A percentile compares a stretch with the other conserved stretches of the same genome.
Conservation (phyloP, 176 grass and related monocot species). For the Lolium perenne region DNA sequence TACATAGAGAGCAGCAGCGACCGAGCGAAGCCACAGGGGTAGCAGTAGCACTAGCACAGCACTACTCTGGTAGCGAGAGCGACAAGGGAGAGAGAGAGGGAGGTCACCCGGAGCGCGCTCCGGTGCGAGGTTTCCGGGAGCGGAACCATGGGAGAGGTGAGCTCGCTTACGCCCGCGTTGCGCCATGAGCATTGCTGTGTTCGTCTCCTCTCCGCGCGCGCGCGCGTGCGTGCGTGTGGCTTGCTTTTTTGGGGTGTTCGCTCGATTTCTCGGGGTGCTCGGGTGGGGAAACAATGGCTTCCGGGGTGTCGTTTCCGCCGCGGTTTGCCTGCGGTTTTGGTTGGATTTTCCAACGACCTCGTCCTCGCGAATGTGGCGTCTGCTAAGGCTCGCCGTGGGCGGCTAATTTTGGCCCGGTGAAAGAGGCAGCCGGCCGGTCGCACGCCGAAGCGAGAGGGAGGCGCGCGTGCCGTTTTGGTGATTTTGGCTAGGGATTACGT, state of each 20-base stretch:
- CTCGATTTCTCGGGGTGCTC: not conserved
- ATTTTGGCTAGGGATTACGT: not conserved
- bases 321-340: not conserved
- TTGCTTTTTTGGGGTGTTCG: not conserved
- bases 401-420: not conserved
- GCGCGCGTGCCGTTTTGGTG: not conserved
- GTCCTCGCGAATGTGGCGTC: not conserved
- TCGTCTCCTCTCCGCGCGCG: not conserved
- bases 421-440: not conserved
- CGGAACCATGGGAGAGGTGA: constrained; percentile 45
- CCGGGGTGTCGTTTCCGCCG: not conserved
- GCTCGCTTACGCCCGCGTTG: not conserved
- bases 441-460: not conserved
- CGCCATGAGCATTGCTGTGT: not conserved
- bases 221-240: not conserved
- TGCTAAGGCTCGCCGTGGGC: not conserved
- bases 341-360: not conserved
- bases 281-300: not conserved
- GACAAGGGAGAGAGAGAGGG: not conserved
- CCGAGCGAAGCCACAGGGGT: not conserved
- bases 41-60: too few species aligned
- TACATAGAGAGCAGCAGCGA: not conserved
- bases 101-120: not conserved
- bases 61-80: too few species aligned
- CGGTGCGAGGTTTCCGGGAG: not conserved